Evolutionary conservation across 495 filamentous ascomycete species (phyloP), one percentile per base, ranked within the genome.

Genomic region (Aspergillus cristatus): DNA sequence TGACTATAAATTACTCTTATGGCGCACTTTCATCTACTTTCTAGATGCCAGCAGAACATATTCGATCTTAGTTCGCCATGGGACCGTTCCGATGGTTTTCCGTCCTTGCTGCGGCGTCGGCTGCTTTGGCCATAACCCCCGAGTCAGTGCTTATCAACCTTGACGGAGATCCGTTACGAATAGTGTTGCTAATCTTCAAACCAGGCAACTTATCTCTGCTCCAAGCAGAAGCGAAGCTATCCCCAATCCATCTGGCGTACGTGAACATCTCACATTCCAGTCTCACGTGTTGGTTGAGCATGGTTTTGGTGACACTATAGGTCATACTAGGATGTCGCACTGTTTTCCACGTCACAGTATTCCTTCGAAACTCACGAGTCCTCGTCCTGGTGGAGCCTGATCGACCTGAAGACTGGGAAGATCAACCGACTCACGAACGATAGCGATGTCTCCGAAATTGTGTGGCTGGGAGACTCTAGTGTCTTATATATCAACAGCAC

Each of bases 401-500:
- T 72, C 11, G 61, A 70, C 42, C 25, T 72, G 14, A 41, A 54
- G 16, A 54, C 60, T 10, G 64, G 67, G 1, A 48, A 61, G 3
- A 54, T 58, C 36, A 57, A 42, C 3, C 38, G 48, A 13, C 57
- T 65, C 20, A 60, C 57, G 7, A 45, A 67, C 14, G 64, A 64
- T 35, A 58, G 58, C 43, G 59, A 65, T 51, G 57, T 70, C 35
- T 58, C 57, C 14, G 68, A 70, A 47, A 44, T 70, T 18, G 42
- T 57, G 35, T 72, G 65, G 63, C 24, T 69, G 16, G 62, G 59
- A 14, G 51, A 64, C 32, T 65, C 63, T 2, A 55, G 57, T 12
- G 41, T 72, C 20, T 40, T 72, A 24, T 72, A 72, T 44, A 55
- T 71, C 55, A 70, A 69, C 41, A 48, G 50, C 38, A 68, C 65